Base-by-base conservation (phyloP, 2,329 filamentous ascomycete genomes). In the Ophiocordyceps camponoti-floridani region DNA sequence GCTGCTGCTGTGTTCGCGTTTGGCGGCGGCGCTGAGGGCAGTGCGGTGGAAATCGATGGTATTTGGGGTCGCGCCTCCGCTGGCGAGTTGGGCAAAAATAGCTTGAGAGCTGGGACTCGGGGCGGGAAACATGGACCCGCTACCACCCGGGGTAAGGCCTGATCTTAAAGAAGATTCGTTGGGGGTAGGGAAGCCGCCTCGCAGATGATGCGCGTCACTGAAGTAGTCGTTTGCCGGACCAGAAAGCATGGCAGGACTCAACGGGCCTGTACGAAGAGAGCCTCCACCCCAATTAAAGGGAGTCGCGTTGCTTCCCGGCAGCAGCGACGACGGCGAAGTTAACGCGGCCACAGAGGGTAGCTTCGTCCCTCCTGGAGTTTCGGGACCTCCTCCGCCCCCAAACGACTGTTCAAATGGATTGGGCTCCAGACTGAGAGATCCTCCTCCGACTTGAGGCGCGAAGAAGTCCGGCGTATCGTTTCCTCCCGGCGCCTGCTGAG, bases 361-460 rank as follows among this genome's bases (percentile, higher is more conserved):
- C 56, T 94, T 81, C 47, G 77, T 79, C 51, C 76, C 82, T 53
- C 85, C 84, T 14, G 89, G 87, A 30, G 89, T 94, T 60, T 94
- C 85, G 53, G 77, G 74, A n/a, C 33, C 33, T 45, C 33, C 33
- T 45, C 72, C 66, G 43, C 68, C 68, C 52, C 75, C 79, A 60
- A 98, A 98, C 7, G 89, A 95, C 63, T 91, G 85, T 61, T 96
- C 91, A 57, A 98, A 96, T 9, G 91, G 89, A 63, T 98, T 96
- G 48, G 87, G 87, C 68, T 96, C 91, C 60, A 83, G 75, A 54
- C 75, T 80, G 58, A 87, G 63, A 44, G 70, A 72, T 33, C 31
- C 31, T 52, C 65, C 69, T 54, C 58, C 63, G 48, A 58, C 71
- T 49, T 73, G 68, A 47, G 67, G 70, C 44, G 73, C 72, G 60